Evolutionary conservation across 2,329 filamentous ascomycete species (phyloP).

Genomic region (Fusarium albosuccineum): DNA sequence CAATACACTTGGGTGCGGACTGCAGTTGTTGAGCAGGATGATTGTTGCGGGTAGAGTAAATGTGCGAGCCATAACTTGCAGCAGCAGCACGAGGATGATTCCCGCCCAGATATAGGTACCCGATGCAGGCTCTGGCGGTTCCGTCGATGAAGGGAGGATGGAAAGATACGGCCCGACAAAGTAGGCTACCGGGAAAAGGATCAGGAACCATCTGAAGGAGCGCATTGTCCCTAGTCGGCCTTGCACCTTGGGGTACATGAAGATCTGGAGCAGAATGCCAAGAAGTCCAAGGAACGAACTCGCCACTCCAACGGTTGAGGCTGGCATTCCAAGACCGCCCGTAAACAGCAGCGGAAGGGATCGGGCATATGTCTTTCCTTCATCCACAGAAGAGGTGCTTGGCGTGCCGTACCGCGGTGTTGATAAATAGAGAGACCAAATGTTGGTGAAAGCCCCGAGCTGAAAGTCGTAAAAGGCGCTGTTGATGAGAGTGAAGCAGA

Average conservation of each 20-base stretch:
- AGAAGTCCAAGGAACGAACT: constrained; percentile 77
- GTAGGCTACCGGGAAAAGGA: constrained; percentile 77
- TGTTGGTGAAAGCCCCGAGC: constrained; percentile 75
- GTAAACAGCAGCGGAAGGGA: constrained; percentile 67
- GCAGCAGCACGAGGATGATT: constrained; percentile 65
- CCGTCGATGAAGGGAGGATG: constrained; percentile 51
- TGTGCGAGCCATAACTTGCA: constrained; percentile 80
- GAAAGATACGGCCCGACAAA: constrained; percentile 76
- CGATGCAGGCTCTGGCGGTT: constrained; percentile 27
- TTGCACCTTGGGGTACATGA: constrained; percentile 76
- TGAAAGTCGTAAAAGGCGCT: constrained; percentile 80
- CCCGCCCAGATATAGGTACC: constrained; percentile 35
- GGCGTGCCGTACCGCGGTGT: constrained; percentile 65
- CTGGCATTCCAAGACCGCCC: constrained; percentile 75
- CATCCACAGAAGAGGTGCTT: constrained; percentile 45
- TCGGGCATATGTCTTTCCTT: constrained; percentile 45
- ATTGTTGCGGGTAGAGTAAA: constrained; percentile 73
- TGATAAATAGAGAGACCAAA: constrained; percentile 78
- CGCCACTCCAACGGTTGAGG: constrained; percentile 75
- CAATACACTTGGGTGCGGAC: constrained; percentile 69
- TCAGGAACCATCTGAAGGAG: constrained; percentile 74
- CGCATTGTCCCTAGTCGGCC: constrained; percentile 73
- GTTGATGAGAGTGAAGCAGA: constrained; percentile 67
- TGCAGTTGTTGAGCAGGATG: constrained; percentile 72
- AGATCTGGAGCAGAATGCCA: constrained; percentile 76